These are phyloP conservation scores for Globisporangium paroecandrum DNA, from an alignment of 352 stramenopile species.

Conservation along the genomic window DNA sequence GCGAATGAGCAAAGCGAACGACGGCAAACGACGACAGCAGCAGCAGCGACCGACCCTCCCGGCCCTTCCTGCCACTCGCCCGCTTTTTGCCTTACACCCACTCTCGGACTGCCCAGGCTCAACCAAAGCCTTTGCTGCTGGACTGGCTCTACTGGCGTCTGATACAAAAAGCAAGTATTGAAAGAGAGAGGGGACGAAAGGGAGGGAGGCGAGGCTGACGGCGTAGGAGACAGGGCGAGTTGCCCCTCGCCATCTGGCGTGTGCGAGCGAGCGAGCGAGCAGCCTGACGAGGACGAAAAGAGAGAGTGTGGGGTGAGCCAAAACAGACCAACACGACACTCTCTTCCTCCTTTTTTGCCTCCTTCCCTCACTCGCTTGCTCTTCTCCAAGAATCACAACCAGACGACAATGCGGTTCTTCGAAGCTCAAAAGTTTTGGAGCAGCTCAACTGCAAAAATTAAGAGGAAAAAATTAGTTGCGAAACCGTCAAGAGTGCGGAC, in stretches of 20 bases:
- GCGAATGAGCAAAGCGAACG: conserved; percentile 20
- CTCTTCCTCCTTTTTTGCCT: background rate
- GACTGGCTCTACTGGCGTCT: background rate
- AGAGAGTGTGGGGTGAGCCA: background rate
- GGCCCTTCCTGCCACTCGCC: background rate
- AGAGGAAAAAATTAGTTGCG: background rate
- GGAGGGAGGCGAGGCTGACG: background rate
- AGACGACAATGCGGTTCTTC: background rate
- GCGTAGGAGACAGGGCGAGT: background rate
- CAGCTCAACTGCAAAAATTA: background rate
- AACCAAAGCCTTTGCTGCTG: background rate
- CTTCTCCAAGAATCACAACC: background rate
- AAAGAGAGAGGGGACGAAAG: background rate
- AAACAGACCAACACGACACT: background rate
- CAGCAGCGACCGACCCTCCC: background rate
- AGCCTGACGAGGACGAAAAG: background rate
- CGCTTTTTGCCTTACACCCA: background rate
- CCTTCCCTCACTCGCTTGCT: background rate
- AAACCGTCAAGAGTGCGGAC: conserved; percentile 1
- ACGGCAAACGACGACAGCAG: conserved; percentile 2
- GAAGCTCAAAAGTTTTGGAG: background rate
- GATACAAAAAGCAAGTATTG: conserved; percentile 2
- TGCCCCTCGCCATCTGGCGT: conserved; percentile 4
- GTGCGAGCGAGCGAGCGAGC: background rate
- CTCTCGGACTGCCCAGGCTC: background rate